Percentiles rank a stretch among this genome's conserved stretches.
phyloP scores from a whole-genome alignment of 2,329 filamentous ascomycete species.

The Fusarium euwallaceae region DNA sequence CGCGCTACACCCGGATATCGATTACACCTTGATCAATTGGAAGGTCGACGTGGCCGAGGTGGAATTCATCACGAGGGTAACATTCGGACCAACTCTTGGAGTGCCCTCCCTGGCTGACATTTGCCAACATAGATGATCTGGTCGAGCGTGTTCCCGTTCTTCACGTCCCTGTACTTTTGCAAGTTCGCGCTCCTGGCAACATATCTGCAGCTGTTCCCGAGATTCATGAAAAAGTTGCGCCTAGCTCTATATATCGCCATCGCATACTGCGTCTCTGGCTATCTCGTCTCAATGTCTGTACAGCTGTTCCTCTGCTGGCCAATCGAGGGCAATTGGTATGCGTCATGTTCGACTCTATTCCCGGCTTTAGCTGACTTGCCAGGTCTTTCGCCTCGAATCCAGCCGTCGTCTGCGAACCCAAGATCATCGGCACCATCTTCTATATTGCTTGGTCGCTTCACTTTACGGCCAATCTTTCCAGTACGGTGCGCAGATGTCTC shows the following conservation, averaged over 20 bases:
- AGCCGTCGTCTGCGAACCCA: not conserved
- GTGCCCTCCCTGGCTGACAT: not conserved
- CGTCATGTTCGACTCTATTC: not conserved
- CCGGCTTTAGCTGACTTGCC: not conserved
- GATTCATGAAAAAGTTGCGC: conserved; percentile 34
- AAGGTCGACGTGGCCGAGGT: conserved; percentile 12
- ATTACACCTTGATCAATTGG: conserved; percentile 32
- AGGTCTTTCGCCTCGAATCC: conserved; percentile 1
- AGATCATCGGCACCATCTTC: conserved; percentile 8
- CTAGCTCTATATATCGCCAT: conserved; percentile 9
- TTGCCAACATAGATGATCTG: conserved; percentile 21
- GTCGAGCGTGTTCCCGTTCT: conserved; percentile 21
- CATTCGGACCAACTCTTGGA: not conserved
- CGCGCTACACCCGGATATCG: conserved; percentile 7
- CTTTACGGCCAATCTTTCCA: conserved; percentile 20
- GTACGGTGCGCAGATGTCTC: not conserved
- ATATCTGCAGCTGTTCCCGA: conserved; percentile 38
- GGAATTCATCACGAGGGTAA: not conserved
- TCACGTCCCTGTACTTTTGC: conserved; percentile 38
- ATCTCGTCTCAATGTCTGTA: conserved; percentile 12
- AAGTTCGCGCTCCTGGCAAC: conserved; percentile 35
- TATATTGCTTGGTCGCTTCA: conserved; percentile 33
- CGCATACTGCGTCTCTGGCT: conserved; percentile 13
- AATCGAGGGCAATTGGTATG: conserved; percentile 32
- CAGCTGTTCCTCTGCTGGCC: conserved; percentile 36